Base-by-base conservation (phyloP, 352 stramenopile species). In the Phytophthora tentaculata region DNA sequence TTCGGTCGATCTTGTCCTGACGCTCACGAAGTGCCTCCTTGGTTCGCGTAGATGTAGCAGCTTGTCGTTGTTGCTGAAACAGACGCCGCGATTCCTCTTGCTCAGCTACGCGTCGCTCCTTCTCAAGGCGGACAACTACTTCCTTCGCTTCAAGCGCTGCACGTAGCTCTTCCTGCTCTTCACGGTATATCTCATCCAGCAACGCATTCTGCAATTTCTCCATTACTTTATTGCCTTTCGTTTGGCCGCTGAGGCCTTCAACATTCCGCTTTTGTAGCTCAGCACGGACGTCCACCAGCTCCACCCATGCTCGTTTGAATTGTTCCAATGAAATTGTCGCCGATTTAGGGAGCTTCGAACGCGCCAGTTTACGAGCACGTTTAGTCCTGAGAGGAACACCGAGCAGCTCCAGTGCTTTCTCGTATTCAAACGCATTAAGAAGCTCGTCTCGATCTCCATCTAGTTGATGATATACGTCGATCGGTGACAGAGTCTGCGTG, bases 361-460 rank as follows among this genome's bases (percentile, higher is more conserved):
- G 70, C 17, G 74, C 59, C 10, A 69, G 64, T 45, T 60, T 64
- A 2, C 44, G 29, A 23, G 79, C 56, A 10, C 32, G 53, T 16
- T 69, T 57, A 1, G 63, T 71, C 9, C 55, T 55, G 6, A 57
- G 45, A 4, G 58, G 52, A 14, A 88, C 61, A 8, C 79, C 74
- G 0, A 91, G 68, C 9, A 88, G 50, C 19, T 86, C 67, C 35
- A 93, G 67, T 13, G 78, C 80, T 67, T 82, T 88, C 17, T 91
- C 73, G 60, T 84, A 91, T 48, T 93, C 83, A 35, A 93, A 89
- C 0, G 69, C 35, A 56, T 91, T 93, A 5, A 93, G 54, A n/a
- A 76, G 35, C 16, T 70, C 71, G 50, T 93, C 85, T 26, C 76
- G 80, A 44, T 93, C 83, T 1, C 73, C 77, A 45, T 89, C 74